Base-by-base conservation (phyloP, 768 basidiomycete species). In the Xerocomellus amylosporus region DNA sequence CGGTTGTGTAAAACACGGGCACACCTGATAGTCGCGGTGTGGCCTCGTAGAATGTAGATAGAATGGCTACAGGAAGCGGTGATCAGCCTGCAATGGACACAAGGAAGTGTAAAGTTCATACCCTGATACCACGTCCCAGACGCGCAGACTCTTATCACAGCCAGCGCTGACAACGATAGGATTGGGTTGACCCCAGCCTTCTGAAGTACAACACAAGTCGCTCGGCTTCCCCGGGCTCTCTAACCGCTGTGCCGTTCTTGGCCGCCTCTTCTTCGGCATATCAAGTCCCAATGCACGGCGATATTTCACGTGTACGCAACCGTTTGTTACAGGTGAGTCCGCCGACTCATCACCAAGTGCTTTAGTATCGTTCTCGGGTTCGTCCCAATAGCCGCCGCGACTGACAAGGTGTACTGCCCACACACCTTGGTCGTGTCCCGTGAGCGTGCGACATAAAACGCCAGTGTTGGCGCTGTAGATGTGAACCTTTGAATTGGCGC, bases 41-140 rank as follows among this genome's bases (percentile, higher is more conserved):
- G 96, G 0, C 95, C 96, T 1, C 78, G 74, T 9, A 99, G 79
- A 17, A 84, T 77, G 66, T 95, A 88, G 13, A 93, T 79, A 62
- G 90, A 91, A 58, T 82, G 78, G 9, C 80, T 81, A 46, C 5
- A 46, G 12, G 26, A 4, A 39, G 5, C 3, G 1, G 6, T 40
- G 17, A 51, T 61, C 22, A 70, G 55, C 30, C 6, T 14, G 40
- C 2, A 24, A 40, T 19, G 50, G 36, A 37, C 1, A 12, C 24
- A 56, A 22, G 15, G 20, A 15, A 28, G 8, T 0, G 17, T 12
- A 31, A 38, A 22, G 17, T 3, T 66, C 84, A 45, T 64, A 95
- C 88, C 94, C 94, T 17, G 89, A 84, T 47, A 82, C 78, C 8
- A 88, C 82, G 65, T 97, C 93, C 95, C 95, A 98, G 0, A 99